Evolutionary conservation across 225 moss, liverwort and hornwort genomes (phyloP), one percentile per base, ranked within the genome.

Genomic region (Pseudoscleropodium purum): DNA sequence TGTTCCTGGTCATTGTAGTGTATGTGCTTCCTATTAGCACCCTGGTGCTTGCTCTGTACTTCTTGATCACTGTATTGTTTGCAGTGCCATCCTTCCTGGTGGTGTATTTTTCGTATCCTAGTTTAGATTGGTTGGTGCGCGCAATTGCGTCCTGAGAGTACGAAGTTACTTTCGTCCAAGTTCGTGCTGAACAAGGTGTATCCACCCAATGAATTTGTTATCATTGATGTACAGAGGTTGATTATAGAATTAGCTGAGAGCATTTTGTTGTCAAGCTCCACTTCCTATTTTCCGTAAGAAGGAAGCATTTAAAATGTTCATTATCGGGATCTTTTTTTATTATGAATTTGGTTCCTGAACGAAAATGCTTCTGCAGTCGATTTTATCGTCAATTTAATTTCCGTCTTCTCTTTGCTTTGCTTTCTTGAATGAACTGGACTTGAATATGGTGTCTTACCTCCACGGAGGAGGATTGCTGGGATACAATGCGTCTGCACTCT

Each of bases 101-200:
- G 47, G 91, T 97, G 56, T 99, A 99, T 82, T 99, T 99, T 85
- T 96, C 97, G 34, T 96, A 96, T 83, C 97, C 99, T 29, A 95
- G 96, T 90, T 94, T 99, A 81, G 96, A 96, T 80, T 99, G 99
- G 99, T 94, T 99, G 87, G 95, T 94, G 66, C 95, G 97, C 24
- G 96, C 96, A 72, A 97, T 96, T 89, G 93, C 93, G 84, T 93
- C 95, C 33, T 95, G 87, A 94, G 62, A 36, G 13, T 75, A 68
- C 20, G 41, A 79, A 36, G 62, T n/a, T 68, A 75, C 13, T 20
- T 52, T 61, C 57, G 11, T 77, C 52, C 85, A 82, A 68, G 80
- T 82, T 68, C 37, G 30, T 89, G 77, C 61, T 23, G 51, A 75
- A 34, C 26, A 60, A 75, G 60, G 54, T 70, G 82, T 62, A 26